Base-by-base conservation (phyloP, 2,329 filamentous ascomycete genomes). In the Diaporthe sp. region DNA sequence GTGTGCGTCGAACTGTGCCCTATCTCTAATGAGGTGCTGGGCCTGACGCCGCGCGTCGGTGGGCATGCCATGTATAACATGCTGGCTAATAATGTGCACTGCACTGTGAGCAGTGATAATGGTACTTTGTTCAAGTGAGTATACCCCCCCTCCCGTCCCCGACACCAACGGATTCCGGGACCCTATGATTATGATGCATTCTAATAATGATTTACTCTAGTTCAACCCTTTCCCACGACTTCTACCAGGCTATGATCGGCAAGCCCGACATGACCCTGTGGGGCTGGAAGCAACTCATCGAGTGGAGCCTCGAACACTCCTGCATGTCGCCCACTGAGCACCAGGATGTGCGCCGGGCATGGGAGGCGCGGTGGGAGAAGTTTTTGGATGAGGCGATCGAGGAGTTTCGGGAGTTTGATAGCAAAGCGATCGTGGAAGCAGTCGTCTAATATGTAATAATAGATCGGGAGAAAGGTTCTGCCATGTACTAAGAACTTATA, bases 1-100 rank as follows among this genome's bases (percentile, higher is more conserved):
- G 89, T 95, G 45, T 94, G 92, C 77, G 86, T 95, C n/a, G 93
- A 95, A 83, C 84, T 94, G 1, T 95, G 93, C 78, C 93, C 93
- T 0, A 94, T 95, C 67, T 95, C 92, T 0, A 95, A 95, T 79
- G 93, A 95, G 84, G 86, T 95, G 0, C 84, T 95, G 25, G 92
- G 93, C 45, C 86, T 95, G 25, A 93, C 92, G 68, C 88, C 91
- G 12, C 88, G 90, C 60, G 88, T 92, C 73, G 87, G 88, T 50
- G 91, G 92, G 17, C 93, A 95, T 78, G 84, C 91, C 22, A 90
- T 93, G 80, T 94, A 94, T 52, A 86, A 88, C 76, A 84, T 95
- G 33, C 85, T 95, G 72, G 92, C 92, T n/a, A 91, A 93, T 71
- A 90, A 92, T 50, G 89, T 95, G 67, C 92, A 93, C 66, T 95